Percentiles rank a stretch among this genome's conserved stretches.
Evolutionary conservation across 208 protist genomes (phyloP).

Genomic region (Chromosphaera perkinsii): DNA sequence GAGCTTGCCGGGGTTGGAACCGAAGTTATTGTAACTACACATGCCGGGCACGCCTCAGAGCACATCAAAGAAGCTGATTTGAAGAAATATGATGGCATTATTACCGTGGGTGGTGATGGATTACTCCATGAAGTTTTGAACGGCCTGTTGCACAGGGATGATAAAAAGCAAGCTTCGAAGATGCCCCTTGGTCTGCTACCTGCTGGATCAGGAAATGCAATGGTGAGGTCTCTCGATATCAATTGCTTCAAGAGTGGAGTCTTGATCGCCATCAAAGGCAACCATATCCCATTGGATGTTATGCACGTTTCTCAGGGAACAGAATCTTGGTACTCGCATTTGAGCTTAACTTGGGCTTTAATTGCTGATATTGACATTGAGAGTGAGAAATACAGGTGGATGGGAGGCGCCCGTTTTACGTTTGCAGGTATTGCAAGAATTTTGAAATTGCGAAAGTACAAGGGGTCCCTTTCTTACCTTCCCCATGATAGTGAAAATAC

Average conservation of each 20-base stretch:
- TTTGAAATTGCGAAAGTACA: not conserved
- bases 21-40: not conserved
- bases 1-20: not conserved
- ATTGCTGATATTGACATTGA: constrained; percentile 33
- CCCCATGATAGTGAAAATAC: no score
- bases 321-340: constrained; percentile 2
- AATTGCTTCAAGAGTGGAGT: not conserved
- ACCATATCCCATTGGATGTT: constrained; percentile 35
- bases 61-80: constrained; percentile 4
- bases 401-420: constrained; percentile 12
- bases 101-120: constrained; percentile 33
- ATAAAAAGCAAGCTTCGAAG: constrained; percentile 17
- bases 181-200: constrained; percentile 35
- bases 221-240: constrained; percentile 7
- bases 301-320: not conserved
- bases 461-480: no score
- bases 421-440: not conserved
- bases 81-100: constrained; percentile 20
- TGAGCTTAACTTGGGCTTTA: constrained; percentile 17
- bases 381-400: constrained; percentile 22
- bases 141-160: constrained; percentile 18
- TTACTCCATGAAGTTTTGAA: constrained; percentile 33
- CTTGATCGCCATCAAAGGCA: constrained; percentile 22
- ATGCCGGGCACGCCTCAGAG: constrained; percentile 12
- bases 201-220: constrained; percentile 27